These are phyloP conservation scores for Colletotrichum sp. DNA, from an alignment of 2,329 filamentous ascomycete genomes.

Conservation along the genomic window DNA sequence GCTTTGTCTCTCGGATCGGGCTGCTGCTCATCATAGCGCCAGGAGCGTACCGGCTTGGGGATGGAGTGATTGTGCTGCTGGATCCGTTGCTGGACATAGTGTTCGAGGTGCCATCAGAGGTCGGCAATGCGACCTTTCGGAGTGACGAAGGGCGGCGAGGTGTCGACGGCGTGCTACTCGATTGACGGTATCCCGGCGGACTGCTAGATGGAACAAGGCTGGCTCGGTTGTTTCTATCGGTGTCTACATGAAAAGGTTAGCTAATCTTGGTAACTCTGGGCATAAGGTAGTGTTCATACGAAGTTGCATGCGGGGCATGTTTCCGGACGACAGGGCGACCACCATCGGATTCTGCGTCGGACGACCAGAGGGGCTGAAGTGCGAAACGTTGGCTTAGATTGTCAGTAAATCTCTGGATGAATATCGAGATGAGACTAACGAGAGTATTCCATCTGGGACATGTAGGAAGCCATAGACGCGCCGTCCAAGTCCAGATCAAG, in stretches of 20 bases:
- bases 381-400: background rate
- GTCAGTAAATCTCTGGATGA: background rate
- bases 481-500: background rate
- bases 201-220: background rate
- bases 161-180: background rate
- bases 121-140: background rate
- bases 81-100: background rate
- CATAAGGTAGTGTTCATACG: background rate
- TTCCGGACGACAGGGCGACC: background rate
- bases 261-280: too few relatives aligned
- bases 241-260: background rate
- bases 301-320: background rate
- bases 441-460: background rate
- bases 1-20: background rate
- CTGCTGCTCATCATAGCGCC: background rate
- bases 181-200: background rate
- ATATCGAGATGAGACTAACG: background rate
- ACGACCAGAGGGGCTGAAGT: background rate
- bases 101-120: background rate
- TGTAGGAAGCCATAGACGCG: background rate
- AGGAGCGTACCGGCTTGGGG: background rate
- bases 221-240: conserved; percentile 5
- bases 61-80: background rate
- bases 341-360: conserved; percentile 5
- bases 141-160: background rate